Evolutionary conservation across 371 early-diverging fungal genomes (phyloP).

Genomic region (Ecytonucleospora hepatopenaei): DNA sequence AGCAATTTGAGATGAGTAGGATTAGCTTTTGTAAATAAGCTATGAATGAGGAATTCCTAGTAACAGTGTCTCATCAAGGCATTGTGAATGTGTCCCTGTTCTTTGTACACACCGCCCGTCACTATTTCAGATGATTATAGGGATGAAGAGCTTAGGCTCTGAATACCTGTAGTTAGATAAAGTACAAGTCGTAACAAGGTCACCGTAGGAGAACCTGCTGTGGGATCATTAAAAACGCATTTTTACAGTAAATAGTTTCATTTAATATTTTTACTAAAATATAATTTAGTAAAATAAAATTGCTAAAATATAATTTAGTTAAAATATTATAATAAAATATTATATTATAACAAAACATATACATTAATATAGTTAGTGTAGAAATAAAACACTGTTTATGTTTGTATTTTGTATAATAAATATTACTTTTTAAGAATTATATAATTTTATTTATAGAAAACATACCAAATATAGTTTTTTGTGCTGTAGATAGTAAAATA

Average conservation of each 20-base stretch:
- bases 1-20: conserved; percentile 61
- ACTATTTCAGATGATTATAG: conserved; percentile 31
- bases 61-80: conserved; percentile 61
- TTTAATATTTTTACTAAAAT: neutral
- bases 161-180: conserved; percentile 63
- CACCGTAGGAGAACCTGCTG: conserved; percentile 63
- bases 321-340: neutral
- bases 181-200: conserved; percentile 68
- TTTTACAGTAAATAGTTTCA: neutral
- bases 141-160: conserved; percentile 31
- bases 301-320: neutral
- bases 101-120: conserved; percentile 57
- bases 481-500: too few species aligned
- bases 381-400: neutral
- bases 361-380: neutral
- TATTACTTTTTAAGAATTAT: neutral
- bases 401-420: neutral
- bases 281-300: neutral
- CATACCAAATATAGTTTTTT: too few species aligned
- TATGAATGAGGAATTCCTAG: conserved; percentile 62
- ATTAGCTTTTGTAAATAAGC: conserved; percentile 62
- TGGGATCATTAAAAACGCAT: conserved; percentile 22
- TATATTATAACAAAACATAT: neutral
- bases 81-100: conserved; percentile 57
- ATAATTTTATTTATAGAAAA: too few species aligned